Evolutionary conservation across 768 basidiomycete species (phyloP), one percentile per base, ranked within the genome.

Genomic region (Calocybe gangraenosa): DNA sequence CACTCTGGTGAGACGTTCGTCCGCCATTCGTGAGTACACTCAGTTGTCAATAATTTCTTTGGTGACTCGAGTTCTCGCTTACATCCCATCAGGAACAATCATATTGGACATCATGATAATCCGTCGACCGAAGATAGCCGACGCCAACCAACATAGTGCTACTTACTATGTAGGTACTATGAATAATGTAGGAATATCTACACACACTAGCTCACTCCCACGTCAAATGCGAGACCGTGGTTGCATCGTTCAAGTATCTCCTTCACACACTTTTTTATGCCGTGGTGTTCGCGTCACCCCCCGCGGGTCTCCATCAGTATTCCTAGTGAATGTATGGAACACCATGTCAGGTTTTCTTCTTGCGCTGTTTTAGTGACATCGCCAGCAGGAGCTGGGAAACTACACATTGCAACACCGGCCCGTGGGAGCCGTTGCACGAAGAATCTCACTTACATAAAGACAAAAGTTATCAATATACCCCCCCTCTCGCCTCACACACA

Each of bases 1-100:
- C 18, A 85, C 81, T 54, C 84, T 72, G 18, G 67, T 63, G 11
- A 87, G 71, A 37, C 74, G 69, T 44, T 64, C 61, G 56, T 70
- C 70, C 31, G 58, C 65, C 73, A 75, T 74, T n/a, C 40, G 50
- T 38, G 22, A 33, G 28, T 7, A 18, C 14, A n/a, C 6, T 18
- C 14, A 7, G 17, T 33, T 17, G 10, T 22, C 15, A 17, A 37
- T 22, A 25, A 40, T 40, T 42, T 51, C 33, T 47, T 34, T 21
- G 21, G 30, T 42, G 46, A 44, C 37, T 53, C 43, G 22, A 30
- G 38, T 22, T 38, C 45, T 44, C 40, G 38, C 15, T 46, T 36
- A 28, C 33, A 35, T n/a, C n/a, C 13, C 17, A 25, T 34, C 32
- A 17, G 37, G 31, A 17, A 9, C 17, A 3, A 34, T 43, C 28